Evolutionary conservation across 1,284 basidiomycete genomes (phyloP), one percentile per base, ranked within the genome.

Genomic region (Malassezia sp.): DNA sequence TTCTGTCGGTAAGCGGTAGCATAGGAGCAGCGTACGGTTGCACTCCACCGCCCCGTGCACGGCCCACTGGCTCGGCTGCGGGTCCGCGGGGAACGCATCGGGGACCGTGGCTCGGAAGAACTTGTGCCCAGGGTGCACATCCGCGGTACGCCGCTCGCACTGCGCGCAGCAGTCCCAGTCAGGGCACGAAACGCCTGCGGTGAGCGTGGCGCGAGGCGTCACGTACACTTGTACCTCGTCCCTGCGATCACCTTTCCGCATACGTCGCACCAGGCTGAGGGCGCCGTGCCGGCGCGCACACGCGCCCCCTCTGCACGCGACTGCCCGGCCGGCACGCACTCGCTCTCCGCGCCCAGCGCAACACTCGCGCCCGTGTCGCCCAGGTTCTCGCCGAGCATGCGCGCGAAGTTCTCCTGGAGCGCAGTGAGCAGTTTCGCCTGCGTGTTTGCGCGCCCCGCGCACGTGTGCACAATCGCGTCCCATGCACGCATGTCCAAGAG

Each of bases 161-260:
- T 15, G 18, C 5, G 11, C 3, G 28, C 58, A 58, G n/a, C 34
- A 37, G 38, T 60, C 58, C 44, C 48, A 60, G 38, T 58, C 51
- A 21, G 46, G 50, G 38, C 57, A 60, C 11, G 40, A 38, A 5
- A 58, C 20, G 42, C 53, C n/a, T n/a, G n/a, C n/a, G n/a, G n/a
- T n/a, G n/a, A n/a, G n/a, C n/a, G n/a, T n/a, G n/a, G n/a, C n/a
- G n/a, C n/a, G n/a, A n/a, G n/a, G n/a, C n/a, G 11, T 20, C n/a
- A 35, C 31, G 24, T 17, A 43, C 36, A 45, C 28, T 23, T 24
- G 22, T 21, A 39, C 18, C 36, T 24, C 12, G 34, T 23, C 3
- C 24, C 20, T 2, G 20, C 3, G 2, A 38, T 23, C 11, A n/a
- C n/a, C n/a, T n/a, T n/a, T n/a, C n/a, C 37, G 37, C 37, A 38